Evolutionary conservation across 768 basidiomycete genomes (phyloP).

Genomic region (Lactarius hengduanensis): DNA sequence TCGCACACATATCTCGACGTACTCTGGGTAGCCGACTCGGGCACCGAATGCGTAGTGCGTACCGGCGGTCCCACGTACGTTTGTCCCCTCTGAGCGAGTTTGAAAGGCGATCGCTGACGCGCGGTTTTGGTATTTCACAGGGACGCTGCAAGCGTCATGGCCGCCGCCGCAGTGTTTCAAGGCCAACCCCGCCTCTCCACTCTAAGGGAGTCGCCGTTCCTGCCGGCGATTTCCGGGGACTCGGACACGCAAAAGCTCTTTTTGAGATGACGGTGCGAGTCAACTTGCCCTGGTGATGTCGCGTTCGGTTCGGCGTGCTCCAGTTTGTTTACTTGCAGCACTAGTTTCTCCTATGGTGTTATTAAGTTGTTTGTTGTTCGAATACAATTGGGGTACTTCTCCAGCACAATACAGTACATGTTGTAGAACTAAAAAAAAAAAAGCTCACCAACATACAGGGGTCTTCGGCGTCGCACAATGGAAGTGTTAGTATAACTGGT

Average conservation of each 20-base stretch:
- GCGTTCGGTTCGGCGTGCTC: neutral
- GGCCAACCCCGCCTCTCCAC: constrained; percentile 31
- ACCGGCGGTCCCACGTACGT: constrained; percentile 39
- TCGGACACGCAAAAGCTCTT: constrained; percentile 16
- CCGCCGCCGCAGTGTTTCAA: constrained; percentile 32
- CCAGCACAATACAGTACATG: neutral
- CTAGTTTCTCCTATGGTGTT: neutral
- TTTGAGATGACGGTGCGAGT: neutral
- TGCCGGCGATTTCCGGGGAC: constrained; percentile 34
- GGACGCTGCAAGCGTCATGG: constrained; percentile 36
- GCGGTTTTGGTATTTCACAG: constrained; percentile 22
- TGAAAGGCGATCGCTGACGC: neutral
- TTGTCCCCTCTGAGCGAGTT: neutral
- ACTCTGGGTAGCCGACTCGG: constrained; percentile 49
- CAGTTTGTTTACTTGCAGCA: neutral
- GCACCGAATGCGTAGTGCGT: constrained; percentile 44
- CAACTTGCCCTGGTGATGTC: neutral
- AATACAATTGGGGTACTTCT: neutral
- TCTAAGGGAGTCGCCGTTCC: constrained; percentile 35
- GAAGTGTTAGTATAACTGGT: neutral
- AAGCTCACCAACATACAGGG: neutral
- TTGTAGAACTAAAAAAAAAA: neutral
- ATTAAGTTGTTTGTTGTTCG: no score
- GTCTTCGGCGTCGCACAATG: neutral
- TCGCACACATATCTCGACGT: constrained; percentile 58